Evolutionary conservation across 75 land plant species (phyloP).

Genomic region (Ceratopteris richardii): DNA sequence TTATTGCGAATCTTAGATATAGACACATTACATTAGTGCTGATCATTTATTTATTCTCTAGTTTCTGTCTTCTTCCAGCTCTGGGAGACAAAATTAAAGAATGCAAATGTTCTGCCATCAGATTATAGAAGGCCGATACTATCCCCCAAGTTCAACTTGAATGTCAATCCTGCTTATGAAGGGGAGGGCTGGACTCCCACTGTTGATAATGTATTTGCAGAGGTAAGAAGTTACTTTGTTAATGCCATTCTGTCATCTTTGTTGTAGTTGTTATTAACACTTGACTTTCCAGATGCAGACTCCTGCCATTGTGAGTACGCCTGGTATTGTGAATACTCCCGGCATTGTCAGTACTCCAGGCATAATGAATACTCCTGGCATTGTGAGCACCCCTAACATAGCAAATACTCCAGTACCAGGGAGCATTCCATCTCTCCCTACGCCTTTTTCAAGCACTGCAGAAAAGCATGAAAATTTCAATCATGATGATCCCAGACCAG

Average conservation of each 20-base stretch:
- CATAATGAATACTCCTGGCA: no score
- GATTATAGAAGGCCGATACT: neutral
- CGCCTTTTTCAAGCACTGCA: neutral
- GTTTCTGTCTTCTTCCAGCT: neutral
- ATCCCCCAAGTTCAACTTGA: neutral
- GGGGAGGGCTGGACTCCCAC: neutral
- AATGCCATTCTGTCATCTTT: no score
- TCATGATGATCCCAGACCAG: neutral
- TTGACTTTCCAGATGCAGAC: no score
- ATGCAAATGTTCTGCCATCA: constrained; percentile 1
- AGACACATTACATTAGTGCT: no score
- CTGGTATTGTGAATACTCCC: no score
- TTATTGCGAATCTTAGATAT: no score
- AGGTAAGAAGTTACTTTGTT: neutral
- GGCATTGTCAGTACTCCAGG: no score
- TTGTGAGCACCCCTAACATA: no score
- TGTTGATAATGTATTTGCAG: neutral
- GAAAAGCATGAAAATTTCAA: neutral
- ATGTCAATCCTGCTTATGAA: neutral
- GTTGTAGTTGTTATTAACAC: no score
- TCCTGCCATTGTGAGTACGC: no score
- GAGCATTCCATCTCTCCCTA: neutral
- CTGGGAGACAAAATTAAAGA: constrained; percentile 1
- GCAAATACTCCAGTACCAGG: neutral
- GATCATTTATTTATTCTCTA: no score